Conservation (phyloP, 1,139 yeast genomes). For the Kodamaea sp. region DNA sequence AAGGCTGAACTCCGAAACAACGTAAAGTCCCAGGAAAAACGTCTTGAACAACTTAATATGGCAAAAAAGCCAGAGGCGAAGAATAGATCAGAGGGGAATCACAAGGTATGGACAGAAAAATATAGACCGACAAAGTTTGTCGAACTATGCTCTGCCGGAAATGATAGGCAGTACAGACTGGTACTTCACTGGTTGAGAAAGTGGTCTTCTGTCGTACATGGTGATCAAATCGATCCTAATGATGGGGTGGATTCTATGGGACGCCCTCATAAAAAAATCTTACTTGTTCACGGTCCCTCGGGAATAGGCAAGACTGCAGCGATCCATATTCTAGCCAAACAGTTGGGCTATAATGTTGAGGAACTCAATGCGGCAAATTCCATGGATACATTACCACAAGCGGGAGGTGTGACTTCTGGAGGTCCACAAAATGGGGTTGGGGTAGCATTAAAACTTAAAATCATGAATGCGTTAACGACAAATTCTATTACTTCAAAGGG, state of each 20-base stretch:
- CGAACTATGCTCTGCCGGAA: constrained; percentile 67
- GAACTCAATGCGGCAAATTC: constrained; percentile 89
- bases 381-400: constrained; percentile 38
- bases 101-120: constrained; percentile 71
- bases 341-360: constrained; percentile 75
- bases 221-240: constrained; percentile 30
- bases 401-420: constrained; percentile 29
- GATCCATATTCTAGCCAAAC: constrained; percentile 81
- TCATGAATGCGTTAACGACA: constrained; percentile 69
- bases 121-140: constrained; percentile 76
- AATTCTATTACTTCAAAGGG: constrained; percentile 55
- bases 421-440: constrained; percentile 24
- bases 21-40: constrained; percentile 21
- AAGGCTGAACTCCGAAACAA: constrained; percentile 28
- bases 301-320: constrained; percentile 96
- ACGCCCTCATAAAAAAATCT: constrained; percentile 69
- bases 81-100: neutral
- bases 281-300: constrained; percentile 87
- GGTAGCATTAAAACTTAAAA: constrained; percentile 45
- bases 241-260: constrained; percentile 54
- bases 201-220: constrained; percentile 75
- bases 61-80: neutral
- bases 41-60: constrained; percentile 6
- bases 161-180: constrained; percentile 72
- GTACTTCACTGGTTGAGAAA: constrained; percentile 78